Evolutionary conservation across 177 flowering plant genomes (phyloP).

Genomic region (Vitis hybrid): DNA sequence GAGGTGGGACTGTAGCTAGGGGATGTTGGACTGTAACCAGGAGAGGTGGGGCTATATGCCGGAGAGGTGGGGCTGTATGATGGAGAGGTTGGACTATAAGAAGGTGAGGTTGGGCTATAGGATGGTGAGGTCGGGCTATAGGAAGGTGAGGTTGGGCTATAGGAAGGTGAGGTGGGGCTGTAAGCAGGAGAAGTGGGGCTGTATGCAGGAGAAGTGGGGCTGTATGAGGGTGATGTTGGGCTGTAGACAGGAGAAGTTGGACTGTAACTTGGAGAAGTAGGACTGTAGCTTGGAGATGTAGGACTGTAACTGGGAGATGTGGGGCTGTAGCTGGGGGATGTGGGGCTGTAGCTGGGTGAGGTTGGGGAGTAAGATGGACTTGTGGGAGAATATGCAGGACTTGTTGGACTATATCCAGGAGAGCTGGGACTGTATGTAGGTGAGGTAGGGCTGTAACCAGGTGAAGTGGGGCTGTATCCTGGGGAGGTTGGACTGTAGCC

Average conservation of each 20-base stretch:
- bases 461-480: conserved; percentile 92
- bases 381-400: conserved; percentile 92
- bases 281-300: conserved; percentile 87
- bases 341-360: conserved; percentile 33
- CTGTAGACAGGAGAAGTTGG: conserved; percentile 92
- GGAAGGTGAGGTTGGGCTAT: conserved; percentile 88
- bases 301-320: conserved; percentile 90
- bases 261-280: conserved; percentile 88
- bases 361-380: conserved; percentile 88
- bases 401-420: conserved; percentile 89
- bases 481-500: conserved; percentile 95
- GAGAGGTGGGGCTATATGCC: too few relatives aligned
- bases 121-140: conserved; percentile 90
- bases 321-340: conserved; percentile 52
- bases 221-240: conserved; percentile 74
- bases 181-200: conserved; percentile 76
- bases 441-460: conserved; percentile 91
- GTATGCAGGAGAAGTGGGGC: conserved; percentile 66
- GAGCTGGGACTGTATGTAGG: conserved; percentile 95
- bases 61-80: conserved; percentile 65
- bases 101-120: conserved; percentile 91
- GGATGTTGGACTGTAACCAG: too few relatives aligned
- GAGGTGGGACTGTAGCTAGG: too few relatives aligned
- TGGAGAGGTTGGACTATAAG: conserved; percentile 89
- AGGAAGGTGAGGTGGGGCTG: conserved; percentile 87